Evolutionary conservation across 2,329 filamentous ascomycete species (phyloP), one percentile per base, ranked within the genome.

Genomic region (Penicillium verrucosum): DNA sequence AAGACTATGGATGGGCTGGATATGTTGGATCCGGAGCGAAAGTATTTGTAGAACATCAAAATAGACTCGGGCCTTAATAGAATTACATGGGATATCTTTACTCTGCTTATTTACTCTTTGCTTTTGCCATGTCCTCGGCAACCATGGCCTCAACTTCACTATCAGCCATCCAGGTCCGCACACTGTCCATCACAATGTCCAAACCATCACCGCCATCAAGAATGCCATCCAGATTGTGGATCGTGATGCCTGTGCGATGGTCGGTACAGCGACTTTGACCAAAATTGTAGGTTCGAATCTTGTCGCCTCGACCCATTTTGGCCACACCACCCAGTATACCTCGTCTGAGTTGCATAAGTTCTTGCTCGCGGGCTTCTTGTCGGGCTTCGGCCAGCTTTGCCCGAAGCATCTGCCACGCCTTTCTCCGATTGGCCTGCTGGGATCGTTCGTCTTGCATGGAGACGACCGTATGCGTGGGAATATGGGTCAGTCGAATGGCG

Each of bases 371-470:
- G 62, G 88, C 87, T 71, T 96, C 92, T 45, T 92, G 83, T 56
- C 89, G 82, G 66, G 84, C 81, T 74, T 94, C 89, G 2, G 92
- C 94, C 21, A 97, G 78, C 49, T 89, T 87, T 14, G 90, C 89
- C 23, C 92, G 86, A 56, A 99, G 79, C 45, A 99, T 70, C 65
- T 86, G 83, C 92, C 94, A 97, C 1, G 94, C 94, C 59, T 86
- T 86, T 59, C 92, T 89, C 43, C 92, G 85, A 75, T 99, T 99
- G 63, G 90, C 85, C 65, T 90, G 86, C 77, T 99, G 94, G 42
- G 91, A 96, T 53, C 94, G 85, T 51, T 87, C 88, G 72, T 99
- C 94, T 74, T 99, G 94, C 82, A 97, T 96, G 12, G 87, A 88
- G 14, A 97, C 92, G 2, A 90, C 85, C 0, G 87, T 94, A 43